These are phyloP conservation scores for Oenanthe javanica DNA, from an alignment of 140 eudicot species.

Conservation along the genomic window DNA sequence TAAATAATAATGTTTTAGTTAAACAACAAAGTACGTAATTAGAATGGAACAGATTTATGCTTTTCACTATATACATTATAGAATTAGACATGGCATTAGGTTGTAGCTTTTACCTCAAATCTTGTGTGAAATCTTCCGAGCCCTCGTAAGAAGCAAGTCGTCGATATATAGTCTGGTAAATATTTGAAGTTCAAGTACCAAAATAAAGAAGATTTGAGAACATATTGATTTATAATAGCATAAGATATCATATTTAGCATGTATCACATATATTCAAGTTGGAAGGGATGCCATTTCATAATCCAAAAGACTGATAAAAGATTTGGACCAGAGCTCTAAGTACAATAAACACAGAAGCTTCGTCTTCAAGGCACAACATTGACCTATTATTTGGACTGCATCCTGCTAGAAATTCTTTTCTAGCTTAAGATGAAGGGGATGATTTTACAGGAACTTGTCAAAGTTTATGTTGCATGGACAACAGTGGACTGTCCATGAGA, in stretches of 20 bases:
- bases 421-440: neutral
- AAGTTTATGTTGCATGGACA: neutral
- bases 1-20: neutral
- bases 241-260: neutral
- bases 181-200: constrained; percentile 1
- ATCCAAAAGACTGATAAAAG: neutral
- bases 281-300: neutral
- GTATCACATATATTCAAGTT: neutral
- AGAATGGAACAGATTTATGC: no score
- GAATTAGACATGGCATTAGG: neutral
- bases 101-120: constrained; percentile 44
- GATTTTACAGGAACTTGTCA: neutral
- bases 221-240: constrained; percentile 1
- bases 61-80: neutral
- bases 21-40: neutral
- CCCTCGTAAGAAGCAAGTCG: constrained; percentile 69
- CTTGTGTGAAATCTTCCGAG: constrained; percentile 62
- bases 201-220: constrained; percentile 12
- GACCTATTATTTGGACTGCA: neutral
- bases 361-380: neutral
- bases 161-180: constrained; percentile 57
- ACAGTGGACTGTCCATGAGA: neutral
- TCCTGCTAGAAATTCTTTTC: neutral
- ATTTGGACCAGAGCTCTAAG: neutral
- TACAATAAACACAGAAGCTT: neutral